Evolutionary conservation across 129 eudicot genomes (phyloP).

Genomic region (Cynara cardunculus): DNA sequence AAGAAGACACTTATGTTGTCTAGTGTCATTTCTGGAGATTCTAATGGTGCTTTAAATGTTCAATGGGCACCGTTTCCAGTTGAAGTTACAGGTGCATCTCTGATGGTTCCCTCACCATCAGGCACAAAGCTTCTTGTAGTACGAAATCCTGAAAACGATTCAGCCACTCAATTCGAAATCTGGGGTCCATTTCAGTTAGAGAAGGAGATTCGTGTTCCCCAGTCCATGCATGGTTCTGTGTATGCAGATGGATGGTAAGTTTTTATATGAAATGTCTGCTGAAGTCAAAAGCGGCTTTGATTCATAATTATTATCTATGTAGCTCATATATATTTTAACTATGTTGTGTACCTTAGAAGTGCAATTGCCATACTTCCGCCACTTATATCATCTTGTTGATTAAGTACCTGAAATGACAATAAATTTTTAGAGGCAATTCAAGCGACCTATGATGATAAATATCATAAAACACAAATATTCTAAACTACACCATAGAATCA

Average conservation of each 20-base stretch:
- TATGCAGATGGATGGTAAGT: constrained; percentile 93
- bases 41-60: constrained; percentile 39
- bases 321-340: neutral
- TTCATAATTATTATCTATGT: neutral
- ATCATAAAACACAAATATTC: neutral
- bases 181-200: constrained; percentile 75
- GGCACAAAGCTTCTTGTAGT: constrained; percentile 86
- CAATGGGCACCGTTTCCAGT: constrained; percentile 89
- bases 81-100: constrained; percentile 73
- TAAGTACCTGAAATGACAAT: neutral
- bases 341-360: neutral
- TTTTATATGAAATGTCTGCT: neutral
- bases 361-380: neutral
- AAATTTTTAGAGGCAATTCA: neutral
- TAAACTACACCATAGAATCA: neutral
- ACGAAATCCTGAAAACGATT: constrained; percentile 72
- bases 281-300: neutral
- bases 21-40: constrained; percentile 44
- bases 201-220: constrained; percentile 75
- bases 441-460: neutral
- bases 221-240: constrained; percentile 81
- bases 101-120: constrained; percentile 89
- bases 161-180: constrained; percentile 75
- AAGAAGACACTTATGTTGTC: constrained; percentile 65
- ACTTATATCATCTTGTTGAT: neutral